Conservation (phyloP, 2,329 filamentous ascomycete species). For the Trichoderma sp. region DNA sequence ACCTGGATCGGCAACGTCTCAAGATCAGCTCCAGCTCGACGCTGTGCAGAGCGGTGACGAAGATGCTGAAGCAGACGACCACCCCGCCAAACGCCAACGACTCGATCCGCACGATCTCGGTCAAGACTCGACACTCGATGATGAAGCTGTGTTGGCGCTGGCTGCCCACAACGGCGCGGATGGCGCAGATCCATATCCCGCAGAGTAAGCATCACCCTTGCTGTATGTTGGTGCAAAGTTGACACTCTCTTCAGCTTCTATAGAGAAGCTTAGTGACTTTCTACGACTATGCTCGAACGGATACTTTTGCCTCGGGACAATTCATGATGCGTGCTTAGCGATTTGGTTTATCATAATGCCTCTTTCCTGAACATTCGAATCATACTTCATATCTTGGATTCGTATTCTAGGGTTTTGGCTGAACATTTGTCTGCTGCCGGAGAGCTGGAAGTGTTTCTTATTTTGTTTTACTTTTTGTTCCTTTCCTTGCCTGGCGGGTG, state of each 20-base stretch:
- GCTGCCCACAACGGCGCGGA: slow-evolving; percentile 48
- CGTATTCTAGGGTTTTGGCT: neutral
- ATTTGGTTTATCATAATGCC: neutral
- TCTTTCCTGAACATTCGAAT: neutral
- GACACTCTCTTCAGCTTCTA: slow-evolving; percentile 42
- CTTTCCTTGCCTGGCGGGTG: neutral
- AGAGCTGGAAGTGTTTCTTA: too few relatives aligned
- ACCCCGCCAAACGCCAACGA: slow-evolving; percentile 46
- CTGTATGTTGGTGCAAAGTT: neutral
- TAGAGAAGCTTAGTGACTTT: slow-evolving; percentile 42
- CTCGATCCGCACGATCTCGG: slow-evolving; percentile 38
- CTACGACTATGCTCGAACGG: neutral
- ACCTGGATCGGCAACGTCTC: slow-evolving; percentile 10
- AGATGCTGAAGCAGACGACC: slow-evolving; percentile 40
- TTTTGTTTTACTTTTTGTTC: neutral
- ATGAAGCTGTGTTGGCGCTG: slow-evolving; percentile 53
- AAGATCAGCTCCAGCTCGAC: slow-evolving; percentile 26
- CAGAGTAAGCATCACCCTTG: slow-evolving; percentile 45
- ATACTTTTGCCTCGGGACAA: neutral
- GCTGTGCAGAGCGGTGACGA: slow-evolving; percentile 33
- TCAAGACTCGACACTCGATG: slow-evolving; percentile 36
- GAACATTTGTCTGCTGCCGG: neutral
- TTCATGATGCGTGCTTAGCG: neutral
- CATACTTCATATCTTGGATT: neutral
- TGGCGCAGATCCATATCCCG: slow-evolving; percentile 44